A percentile compares a stretch with the other conserved stretches of the same genome.
phyloP scores from a whole-genome alignment of 2,329 filamentous ascomycete species.

The Teratosphaeria viscida region DNA sequence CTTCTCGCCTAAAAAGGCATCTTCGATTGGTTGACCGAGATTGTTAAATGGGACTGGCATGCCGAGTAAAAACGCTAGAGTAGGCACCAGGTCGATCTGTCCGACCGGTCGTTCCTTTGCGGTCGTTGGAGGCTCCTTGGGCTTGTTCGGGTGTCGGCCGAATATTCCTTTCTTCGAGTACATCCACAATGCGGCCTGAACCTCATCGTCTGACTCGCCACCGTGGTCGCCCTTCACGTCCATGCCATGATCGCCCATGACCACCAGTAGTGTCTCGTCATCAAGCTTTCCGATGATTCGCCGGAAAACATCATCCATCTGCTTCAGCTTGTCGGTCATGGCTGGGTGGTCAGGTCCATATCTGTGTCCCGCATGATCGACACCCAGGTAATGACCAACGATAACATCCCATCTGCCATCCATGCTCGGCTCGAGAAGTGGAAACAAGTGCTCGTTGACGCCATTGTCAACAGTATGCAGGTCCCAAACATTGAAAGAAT shows the following conservation, averaged over 20 bases:
- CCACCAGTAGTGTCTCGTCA: constrained; percentile 75
- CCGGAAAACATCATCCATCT: constrained; percentile 78
- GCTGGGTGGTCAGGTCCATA: constrained; percentile 89
- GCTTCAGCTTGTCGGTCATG: constrained; percentile 79
- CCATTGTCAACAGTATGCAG: constrained; percentile 94
- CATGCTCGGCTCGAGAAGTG: constrained; percentile 58
- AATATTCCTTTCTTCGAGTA: constrained; percentile 84
- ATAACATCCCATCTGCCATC: constrained; percentile 79
- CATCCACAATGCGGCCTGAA: constrained; percentile 95
- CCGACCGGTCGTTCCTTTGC: constrained; percentile 66
- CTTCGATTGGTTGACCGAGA: constrained; percentile 82
- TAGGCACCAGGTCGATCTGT: constrained; percentile 94
- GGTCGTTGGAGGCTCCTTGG: constrained; percentile 48
- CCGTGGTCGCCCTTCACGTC: constrained; percentile 94
- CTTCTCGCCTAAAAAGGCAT: constrained; percentile 68
- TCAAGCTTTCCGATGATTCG: constrained; percentile 63
- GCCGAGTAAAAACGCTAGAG: constrained; percentile 74
- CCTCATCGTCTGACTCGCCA: constrained; percentile 93
- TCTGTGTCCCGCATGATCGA: constrained; percentile 92
- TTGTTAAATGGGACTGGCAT: constrained; percentile 95
- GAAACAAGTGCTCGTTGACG: constrained; percentile 81
- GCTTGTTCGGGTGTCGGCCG: constrained; percentile 54
- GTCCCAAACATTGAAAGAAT: constrained; percentile 98
- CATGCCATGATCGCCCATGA: constrained; percentile 99
- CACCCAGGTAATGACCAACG: constrained; percentile 85